These are phyloP conservation scores for Myrica gale DNA, from an alignment of 306 rosid species.

Conservation along the genomic window DNA sequence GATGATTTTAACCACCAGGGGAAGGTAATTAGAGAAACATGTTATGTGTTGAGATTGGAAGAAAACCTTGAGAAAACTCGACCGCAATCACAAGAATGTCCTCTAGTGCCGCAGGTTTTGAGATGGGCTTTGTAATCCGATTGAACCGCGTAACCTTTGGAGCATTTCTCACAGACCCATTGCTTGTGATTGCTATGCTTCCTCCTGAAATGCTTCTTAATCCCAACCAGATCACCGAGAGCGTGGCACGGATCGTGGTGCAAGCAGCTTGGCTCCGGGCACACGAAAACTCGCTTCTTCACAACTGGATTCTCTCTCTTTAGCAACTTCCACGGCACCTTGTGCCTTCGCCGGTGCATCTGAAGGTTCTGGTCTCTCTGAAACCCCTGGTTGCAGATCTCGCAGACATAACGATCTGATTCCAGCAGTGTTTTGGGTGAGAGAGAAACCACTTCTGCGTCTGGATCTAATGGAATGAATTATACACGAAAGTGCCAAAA, in stretches of 20 bases:
- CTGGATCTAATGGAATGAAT: conserved; percentile 63
- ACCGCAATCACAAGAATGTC: conserved; percentile 98
- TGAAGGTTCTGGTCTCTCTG: conserved; percentile 98
- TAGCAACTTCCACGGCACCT: conserved; percentile 96
- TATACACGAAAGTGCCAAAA: not conserved
- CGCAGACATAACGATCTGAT: conserved; percentile 97
- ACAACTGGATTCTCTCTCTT: conserved; percentile 86
- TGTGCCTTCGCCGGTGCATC: conserved; percentile 96
- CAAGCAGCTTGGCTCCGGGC: conserved; percentile 90
- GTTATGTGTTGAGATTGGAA: not conserved
- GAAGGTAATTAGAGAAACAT: not conserved
- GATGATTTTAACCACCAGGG: conserved; percentile 9
- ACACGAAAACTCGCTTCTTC: conserved; percentile 86
- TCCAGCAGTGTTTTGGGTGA: conserved; percentile 91
- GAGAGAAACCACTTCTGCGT: conserved; percentile 95
- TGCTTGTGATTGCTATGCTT: conserved; percentile 94
- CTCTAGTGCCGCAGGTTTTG: conserved; percentile 94
- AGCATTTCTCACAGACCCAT: conserved; percentile 91
- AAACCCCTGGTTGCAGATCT: conserved; percentile 99
- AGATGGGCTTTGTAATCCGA: conserved; percentile 98
- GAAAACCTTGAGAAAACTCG: conserved; percentile 83
- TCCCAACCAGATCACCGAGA: conserved; percentile 95
- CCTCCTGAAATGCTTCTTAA: conserved; percentile 88
- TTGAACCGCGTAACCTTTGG: conserved; percentile 93
- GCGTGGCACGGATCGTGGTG: conserved; percentile 98